A percentile compares a stretch with the other conserved stretches of the same genome.
Conservation (phyloP, 108 stramenopile genomes). For the Fragilaria radians region DNA sequence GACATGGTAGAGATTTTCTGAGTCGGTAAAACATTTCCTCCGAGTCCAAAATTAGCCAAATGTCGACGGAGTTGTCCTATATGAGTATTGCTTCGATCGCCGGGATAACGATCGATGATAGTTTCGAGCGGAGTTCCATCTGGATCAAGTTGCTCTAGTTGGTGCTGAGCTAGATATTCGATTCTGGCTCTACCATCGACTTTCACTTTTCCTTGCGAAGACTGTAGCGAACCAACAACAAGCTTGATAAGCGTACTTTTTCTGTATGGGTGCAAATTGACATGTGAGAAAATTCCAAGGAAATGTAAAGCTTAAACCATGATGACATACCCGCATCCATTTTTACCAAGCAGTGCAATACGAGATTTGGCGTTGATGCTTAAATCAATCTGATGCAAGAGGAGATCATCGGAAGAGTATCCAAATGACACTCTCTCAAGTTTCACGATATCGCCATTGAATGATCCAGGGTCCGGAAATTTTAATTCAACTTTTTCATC, state of each 20-base stretch:
- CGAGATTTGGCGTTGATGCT: slow-evolving; percentile 41
- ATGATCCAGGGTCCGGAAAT: slow-evolving; percentile 79
- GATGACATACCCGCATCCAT: slow-evolving; percentile 60
- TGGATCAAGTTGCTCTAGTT: slow-evolving; percentile 88
- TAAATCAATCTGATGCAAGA: slow-evolving; percentile 52
- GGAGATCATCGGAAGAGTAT: slow-evolving; percentile 44
- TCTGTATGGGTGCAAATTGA: too few species aligned
- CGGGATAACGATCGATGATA: slow-evolving; percentile 79
- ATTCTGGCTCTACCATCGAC: slow-evolving; percentile 74
- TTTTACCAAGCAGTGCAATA: slow-evolving; percentile 48
- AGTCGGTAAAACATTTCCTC: slow-evolving; percentile 54
- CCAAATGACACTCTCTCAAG: slow-evolving; percentile 82
- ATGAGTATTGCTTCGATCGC: slow-evolving; percentile 54
- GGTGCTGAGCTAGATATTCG: slow-evolving; percentile 92
- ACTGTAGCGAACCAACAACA: slow-evolving; percentile 72
- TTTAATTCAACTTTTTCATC: slow-evolving; percentile 59
- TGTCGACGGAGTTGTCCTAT: slow-evolving; percentile 57
- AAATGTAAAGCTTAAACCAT: slow-evolving; percentile 8
- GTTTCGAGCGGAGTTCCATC: slow-evolving; percentile 64
- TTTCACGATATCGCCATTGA: slow-evolving; percentile 67
- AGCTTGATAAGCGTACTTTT: slow-evolving; percentile 84
- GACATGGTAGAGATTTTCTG: slow-evolving; percentile 78
- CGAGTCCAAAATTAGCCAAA: slow-evolving; percentile 70
- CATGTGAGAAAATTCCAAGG: background rate
- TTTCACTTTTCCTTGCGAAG: slow-evolving; percentile 59